phyloP scores from a whole-genome alignment of 371 early-diverging fungal species.

The Lichtheimia ramosa region DNA sequence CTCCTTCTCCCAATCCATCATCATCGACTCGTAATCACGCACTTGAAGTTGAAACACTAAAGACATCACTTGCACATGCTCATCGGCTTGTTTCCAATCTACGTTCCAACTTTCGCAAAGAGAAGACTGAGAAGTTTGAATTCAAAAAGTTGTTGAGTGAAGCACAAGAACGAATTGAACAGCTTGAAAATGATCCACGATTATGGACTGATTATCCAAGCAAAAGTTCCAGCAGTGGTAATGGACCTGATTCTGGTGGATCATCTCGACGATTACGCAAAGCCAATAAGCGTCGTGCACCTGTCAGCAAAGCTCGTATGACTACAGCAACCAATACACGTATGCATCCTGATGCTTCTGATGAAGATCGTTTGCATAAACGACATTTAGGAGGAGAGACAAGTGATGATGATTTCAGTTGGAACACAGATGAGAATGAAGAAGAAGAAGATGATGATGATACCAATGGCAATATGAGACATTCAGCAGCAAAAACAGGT shows the following conservation, averaged over 20 bases:
- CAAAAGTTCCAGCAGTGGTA: conserved; percentile 8
- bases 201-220: conserved; percentile 36
- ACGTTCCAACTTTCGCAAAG: conserved; percentile 46
- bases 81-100: conserved; percentile 49
- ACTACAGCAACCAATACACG: not conserved
- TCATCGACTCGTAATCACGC: conserved; percentile 32
- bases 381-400: no score
- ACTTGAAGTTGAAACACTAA: conserved; percentile 47
- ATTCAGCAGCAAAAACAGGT: no score
- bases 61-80: conserved; percentile 44
- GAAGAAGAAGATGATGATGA: conserved; percentile 28
- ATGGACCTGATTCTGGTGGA: not conserved
- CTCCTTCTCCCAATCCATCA: conserved; percentile 29
- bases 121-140: conserved; percentile 62
- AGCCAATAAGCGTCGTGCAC: conserved; percentile 18
- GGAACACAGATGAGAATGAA: conserved; percentile 10
- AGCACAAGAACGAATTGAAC: conserved; percentile 62
- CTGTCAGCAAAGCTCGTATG: conserved; percentile 16
- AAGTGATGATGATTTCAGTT: no score
- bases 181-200: conserved; percentile 54
- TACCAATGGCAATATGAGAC: not conserved
- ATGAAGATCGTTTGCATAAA: no score
- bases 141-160: conserved; percentile 61
- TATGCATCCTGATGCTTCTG: no score
- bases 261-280: conserved; percentile 7